Evolutionary conservation across 768 basidiomycete species (phyloP).

Genomic region (Tylopilus subfusipes): DNA sequence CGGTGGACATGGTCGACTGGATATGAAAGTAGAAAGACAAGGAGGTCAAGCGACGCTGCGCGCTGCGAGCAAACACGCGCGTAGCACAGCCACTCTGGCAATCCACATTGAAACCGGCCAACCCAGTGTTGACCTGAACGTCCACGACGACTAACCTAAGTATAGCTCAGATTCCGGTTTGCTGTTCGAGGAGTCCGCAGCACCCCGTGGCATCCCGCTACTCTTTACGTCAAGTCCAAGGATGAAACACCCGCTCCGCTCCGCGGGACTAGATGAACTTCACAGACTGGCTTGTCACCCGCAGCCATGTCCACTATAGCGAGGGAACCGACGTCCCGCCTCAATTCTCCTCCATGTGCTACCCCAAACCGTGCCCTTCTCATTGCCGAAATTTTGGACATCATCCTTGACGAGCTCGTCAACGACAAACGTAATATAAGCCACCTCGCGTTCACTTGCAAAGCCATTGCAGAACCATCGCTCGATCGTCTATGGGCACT

Average conservation of each 20-base stretch:
- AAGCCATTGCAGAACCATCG: slow-evolving; percentile 13
- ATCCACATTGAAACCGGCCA: neutral
- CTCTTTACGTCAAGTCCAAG: neutral
- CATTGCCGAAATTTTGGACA: slow-evolving; percentile 22
- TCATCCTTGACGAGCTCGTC: slow-evolving; percentile 20
- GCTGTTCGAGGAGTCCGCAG: neutral
- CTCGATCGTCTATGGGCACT: slow-evolving; percentile 26
- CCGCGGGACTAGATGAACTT: neutral
- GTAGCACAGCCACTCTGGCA: neutral
- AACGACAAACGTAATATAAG: slow-evolving; percentile 16
- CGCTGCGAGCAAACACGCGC: neutral
- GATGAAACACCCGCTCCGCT: neutral
- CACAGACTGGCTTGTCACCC: neutral
- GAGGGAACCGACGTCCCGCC: neutral
- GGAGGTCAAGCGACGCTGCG: slow-evolving; percentile 12
- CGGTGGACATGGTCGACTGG: slow-evolving; percentile 41
- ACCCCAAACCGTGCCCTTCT: slow-evolving; percentile 9
- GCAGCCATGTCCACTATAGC: slow-evolving; percentile 5
- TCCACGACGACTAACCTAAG: neutral
- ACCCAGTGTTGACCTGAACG: neutral
- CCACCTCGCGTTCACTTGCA: slow-evolving; percentile 22
- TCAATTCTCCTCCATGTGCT: neutral
- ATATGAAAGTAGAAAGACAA: slow-evolving; percentile 19
- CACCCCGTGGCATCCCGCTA: neutral
- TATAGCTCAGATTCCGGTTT: too few relatives aligned